Base-by-base conservation (phyloP, 1,284 basidiomycete genomes). In the Cryptococcus wingfieldii region DNA sequence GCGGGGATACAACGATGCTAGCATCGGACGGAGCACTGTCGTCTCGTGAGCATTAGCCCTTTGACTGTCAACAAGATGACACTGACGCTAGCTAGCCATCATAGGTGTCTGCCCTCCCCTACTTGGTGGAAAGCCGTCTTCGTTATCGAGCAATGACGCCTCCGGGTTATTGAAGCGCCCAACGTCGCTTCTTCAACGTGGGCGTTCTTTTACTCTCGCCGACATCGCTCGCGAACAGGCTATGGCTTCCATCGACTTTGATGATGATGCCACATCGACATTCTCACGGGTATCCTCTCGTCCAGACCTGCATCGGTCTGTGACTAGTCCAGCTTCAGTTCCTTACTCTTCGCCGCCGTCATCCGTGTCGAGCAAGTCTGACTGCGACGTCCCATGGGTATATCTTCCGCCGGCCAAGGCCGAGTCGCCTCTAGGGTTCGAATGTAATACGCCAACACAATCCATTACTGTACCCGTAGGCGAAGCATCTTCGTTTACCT, bases 191-290 rank as follows among this genome's bases (percentile, higher is more conserved):
- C 58, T 75, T 3, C 66, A 69, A 46, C 60, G 72, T 14, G 72
- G 72, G 18, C 61, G 64, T 9, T 72, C 69, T 16, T 73, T 73
- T 57, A 73, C 72, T 16, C 63, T 66, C 1, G 58, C 54, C 37
- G 62, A 66, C 46, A 53, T 63, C 31, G 58, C 59, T 45, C 51
- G 59, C 3, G 64, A 64, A 31, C 55, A 60, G 12, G 52, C 50
- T 6, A 41, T 44, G 34, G 38, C 51, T 34, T 41, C 43, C 19
- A 51, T 31, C 38, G 50, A 53, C n/a, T 25, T 18, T 12, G 52
- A 57, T 14, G 47, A 55, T 10, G 59, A 54, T 23, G 45, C 39
- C 28, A 47, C 31, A 7, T 37, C 38, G 12, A 38, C 53, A 9
- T 18, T 44, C 16, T 52, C 38, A 13, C 14, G 43, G 12, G 14